phyloP scores from a whole-genome alignment of 192 early-diverging fungal species.

The Chytriomyces sp. region DNA sequence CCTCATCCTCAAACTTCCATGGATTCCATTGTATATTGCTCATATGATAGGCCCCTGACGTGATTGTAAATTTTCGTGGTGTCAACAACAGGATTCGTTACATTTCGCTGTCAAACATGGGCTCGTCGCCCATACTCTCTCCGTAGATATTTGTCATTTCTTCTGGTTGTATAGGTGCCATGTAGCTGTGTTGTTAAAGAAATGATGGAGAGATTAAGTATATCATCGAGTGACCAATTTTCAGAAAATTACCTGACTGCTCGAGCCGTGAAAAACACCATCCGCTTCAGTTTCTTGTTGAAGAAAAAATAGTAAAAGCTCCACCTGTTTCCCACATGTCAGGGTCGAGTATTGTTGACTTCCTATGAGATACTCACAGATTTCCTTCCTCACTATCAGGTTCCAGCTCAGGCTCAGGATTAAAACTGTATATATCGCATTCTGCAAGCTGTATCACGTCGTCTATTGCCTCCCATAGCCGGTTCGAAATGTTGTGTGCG shows the following conservation, averaged over 20 bases:
- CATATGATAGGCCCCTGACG: conserved; percentile 51
- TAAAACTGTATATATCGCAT: conserved; percentile 90
- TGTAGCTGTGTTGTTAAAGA: conserved; percentile 1
- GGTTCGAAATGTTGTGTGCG: conserved; percentile 47
- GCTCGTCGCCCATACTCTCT: conserved; percentile 37
- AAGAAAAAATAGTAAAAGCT: conserved; percentile 98
- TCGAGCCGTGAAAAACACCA: conserved; percentile 89
- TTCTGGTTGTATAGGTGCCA: conserved; percentile 54
- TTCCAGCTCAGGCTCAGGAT: conserved; percentile 83
- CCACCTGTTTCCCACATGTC: conserved; percentile 62
- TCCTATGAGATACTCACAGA: conserved; percentile 56
- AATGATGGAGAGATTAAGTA: not conserved
- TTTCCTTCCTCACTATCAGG: conserved; percentile 90
- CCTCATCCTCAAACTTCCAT: conserved; percentile 63
- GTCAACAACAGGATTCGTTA: conserved; percentile 4
- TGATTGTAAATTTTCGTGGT: not conserved
- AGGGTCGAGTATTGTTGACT: not conserved
- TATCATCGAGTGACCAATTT: not conserved
- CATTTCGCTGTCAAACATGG: conserved; percentile 29
- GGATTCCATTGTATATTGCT: conserved; percentile 69
- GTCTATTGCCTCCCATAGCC: conserved; percentile 89
- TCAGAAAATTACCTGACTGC: conserved; percentile 77
- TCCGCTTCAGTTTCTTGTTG: conserved; percentile 86
- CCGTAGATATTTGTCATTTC: conserved; percentile 49
- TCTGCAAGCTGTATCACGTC: conserved; percentile 78